A percentile compares a stretch with the other conserved stretches of the same genome.
Conservation (phyloP, 2,329 filamentous ascomycete species). For the Stenocarpella maydis region DNA sequence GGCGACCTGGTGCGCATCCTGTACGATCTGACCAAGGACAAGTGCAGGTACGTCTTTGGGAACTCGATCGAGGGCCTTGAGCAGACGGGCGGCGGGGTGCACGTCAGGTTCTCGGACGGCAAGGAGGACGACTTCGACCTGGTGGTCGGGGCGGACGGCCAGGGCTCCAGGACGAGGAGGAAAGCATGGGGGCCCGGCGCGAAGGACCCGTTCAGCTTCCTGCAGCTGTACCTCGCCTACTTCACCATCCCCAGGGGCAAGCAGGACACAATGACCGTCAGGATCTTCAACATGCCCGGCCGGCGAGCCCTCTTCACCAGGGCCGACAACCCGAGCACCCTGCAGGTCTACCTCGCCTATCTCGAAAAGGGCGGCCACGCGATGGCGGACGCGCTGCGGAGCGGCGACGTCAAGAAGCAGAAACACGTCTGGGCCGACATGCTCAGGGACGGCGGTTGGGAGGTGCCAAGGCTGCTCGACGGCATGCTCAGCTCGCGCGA, state of each 20-base stretch:
- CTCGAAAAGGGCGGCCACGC: conserved; percentile 3
- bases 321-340: conserved; percentile 46
- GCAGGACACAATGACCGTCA: conserved; percentile 7
- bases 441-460: conserved; percentile 50
- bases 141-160: conserved; percentile 64
- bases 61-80: conserved; percentile 42
- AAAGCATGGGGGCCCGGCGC: conserved; percentile 46
- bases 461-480: conserved; percentile 51
- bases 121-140: conserved; percentile 55
- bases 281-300: conserved; percentile 39
- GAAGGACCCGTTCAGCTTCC: conserved; percentile 39
- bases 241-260: conserved; percentile 31
- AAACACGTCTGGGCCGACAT: conserved; percentile 28
- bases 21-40: conserved; percentile 49
- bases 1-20: conserved; percentile 62
- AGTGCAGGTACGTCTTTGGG: conserved; percentile 42
- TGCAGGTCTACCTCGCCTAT: conserved; percentile 37
- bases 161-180: conserved; percentile 57
- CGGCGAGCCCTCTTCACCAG: conserved; percentile 49
- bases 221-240: conserved; percentile 41
- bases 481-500: conserved; percentile 45
- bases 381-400: conserved; percentile 19
- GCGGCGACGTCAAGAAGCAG: conserved; percentile 24
- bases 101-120: conserved; percentile 54
- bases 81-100: conserved; percentile 45